Conservation (phyloP, 2,329 filamentous ascomycete species). For the Dactylellina leptospora region DNA sequence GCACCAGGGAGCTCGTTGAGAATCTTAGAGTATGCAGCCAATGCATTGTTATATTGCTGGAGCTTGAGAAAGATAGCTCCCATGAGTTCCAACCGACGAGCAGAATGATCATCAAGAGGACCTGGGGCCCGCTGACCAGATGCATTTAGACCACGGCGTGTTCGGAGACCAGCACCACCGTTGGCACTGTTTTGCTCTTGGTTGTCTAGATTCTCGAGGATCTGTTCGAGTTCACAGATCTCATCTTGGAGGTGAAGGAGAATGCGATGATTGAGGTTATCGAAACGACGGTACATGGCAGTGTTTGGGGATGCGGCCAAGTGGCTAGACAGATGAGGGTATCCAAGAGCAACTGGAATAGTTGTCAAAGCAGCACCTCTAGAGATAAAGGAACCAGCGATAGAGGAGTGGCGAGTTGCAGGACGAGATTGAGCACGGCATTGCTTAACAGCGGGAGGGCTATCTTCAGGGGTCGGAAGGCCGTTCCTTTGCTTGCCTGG, state of each 20-base stretch:
- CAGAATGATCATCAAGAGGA: constrained; percentile 42
- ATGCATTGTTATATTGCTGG: constrained; percentile 54
- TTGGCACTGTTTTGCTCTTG: constrained; percentile 58
- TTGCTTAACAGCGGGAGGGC: constrained; percentile 47
- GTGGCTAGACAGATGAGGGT: constrained; percentile 55
- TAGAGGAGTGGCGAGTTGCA: constrained; percentile 33
- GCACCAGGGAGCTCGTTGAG: constrained; percentile 47
- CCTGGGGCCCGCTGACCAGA: constrained; percentile 42
- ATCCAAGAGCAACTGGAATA: constrained; percentile 51
- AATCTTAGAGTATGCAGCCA: constrained; percentile 49
- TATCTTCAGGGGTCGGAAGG: constrained; percentile 47
- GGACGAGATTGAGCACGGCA: constrained; percentile 49
- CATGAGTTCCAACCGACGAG: constrained; percentile 54
- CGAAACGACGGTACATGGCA: constrained; percentile 84
- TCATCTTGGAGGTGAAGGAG: constrained; percentile 87
- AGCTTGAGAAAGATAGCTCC: constrained; percentile 56
- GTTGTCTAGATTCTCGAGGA: constrained; percentile 73
- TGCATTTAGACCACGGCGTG: constrained; percentile 53
- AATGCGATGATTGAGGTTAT: constrained; percentile 80
- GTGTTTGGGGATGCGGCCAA: constrained; percentile 53
- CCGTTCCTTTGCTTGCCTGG: constrained; percentile 44
- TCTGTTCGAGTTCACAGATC: constrained; percentile 79
- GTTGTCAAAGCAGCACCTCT: constrained; percentile 32
- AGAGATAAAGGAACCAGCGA: constrained; percentile 32
- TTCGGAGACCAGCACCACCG: constrained; percentile 58